Percentiles rank a stretch among this genome's conserved stretches.
These are phyloP conservation scores for Aspergillus hortae DNA, from an alignment of 2,329 filamentous ascomycete genomes.

Conservation along the genomic window DNA sequence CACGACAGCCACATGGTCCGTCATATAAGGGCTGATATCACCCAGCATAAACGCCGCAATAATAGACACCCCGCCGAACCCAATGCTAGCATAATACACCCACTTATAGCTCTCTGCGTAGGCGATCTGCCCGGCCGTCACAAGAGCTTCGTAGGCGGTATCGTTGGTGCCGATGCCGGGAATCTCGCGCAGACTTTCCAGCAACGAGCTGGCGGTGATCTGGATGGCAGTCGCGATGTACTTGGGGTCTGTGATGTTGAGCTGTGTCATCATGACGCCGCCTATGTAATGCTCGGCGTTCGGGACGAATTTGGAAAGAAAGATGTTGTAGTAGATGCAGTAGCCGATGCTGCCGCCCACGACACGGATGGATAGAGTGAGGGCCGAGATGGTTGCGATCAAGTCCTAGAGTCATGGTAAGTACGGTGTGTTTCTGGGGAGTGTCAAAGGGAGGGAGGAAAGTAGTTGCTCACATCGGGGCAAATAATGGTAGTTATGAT, in stretches of 20 bases:
- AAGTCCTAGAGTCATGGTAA: conserved; percentile 43
- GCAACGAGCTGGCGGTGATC: conserved; percentile 52
- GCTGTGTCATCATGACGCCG: conserved; percentile 45
- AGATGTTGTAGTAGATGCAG: conserved; percentile 54
- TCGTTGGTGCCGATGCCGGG: conserved; percentile 53
- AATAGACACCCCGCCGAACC: conserved; percentile 56
- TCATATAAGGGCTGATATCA: conserved; percentile 57
- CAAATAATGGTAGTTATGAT: conserved; percentile 69
- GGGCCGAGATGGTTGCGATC: conserved; percentile 65
- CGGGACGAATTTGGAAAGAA: conserved; percentile 44
- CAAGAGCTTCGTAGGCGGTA: conserved; percentile 50
- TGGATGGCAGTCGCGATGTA: conserved; percentile 51
- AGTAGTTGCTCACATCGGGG: conserved; percentile 54
- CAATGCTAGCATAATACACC: conserved; percentile 62
- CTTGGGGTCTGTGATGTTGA: conserved; percentile 48
- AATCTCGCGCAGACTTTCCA: conserved; percentile 47
- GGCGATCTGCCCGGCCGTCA: conserved; percentile 54
- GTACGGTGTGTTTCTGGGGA: background rate
- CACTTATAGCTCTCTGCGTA: conserved; percentile 58
- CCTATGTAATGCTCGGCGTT: conserved; percentile 50
- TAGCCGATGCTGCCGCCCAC: conserved; percentile 65
- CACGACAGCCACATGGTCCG: conserved; percentile 56
- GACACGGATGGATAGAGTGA: conserved; percentile 67
- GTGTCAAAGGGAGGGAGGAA: too few relatives aligned
- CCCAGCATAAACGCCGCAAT: conserved; percentile 58